Conservation (phyloP, 1,139 yeast species). For the Suhomyces guaymorum region DNA sequence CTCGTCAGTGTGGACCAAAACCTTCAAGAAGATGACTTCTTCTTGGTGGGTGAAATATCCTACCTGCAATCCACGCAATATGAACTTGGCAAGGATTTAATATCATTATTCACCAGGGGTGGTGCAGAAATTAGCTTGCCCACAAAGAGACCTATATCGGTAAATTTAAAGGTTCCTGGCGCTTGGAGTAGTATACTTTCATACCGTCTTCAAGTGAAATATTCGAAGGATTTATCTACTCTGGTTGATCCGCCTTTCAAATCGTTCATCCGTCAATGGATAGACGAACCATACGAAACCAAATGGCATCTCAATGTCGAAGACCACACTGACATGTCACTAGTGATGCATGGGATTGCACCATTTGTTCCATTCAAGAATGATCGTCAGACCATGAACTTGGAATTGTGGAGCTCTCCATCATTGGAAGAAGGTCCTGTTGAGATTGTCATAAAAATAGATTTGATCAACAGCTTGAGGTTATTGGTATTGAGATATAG, state of each 20-base stretch:
- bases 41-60: slow-evolving; percentile 38
- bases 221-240: slow-evolving; percentile 17
- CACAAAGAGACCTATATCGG: slow-evolving; percentile 44
- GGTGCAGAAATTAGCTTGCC: slow-evolving; percentile 46
- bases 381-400: slow-evolving; percentile 30
- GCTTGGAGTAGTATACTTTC: slow-evolving; percentile 67
- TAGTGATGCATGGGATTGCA: slow-evolving; percentile 70
- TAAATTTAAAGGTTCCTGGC: slow-evolving; percentile 51
- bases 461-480: slow-evolving; percentile 48
- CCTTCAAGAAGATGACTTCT: slow-evolving; percentile 29
- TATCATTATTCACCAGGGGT: slow-evolving; percentile 30
- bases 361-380: slow-evolving; percentile 68
- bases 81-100: slow-evolving; percentile 33
- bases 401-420: slow-evolving; percentile 46
- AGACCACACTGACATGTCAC: slow-evolving; percentile 28
- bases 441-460: slow-evolving; percentile 39
- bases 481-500: slow-evolving; percentile 63
- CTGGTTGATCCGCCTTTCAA: slow-evolving; percentile 35
- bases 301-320: slow-evolving; percentile 68
- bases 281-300: slow-evolving; percentile 67
- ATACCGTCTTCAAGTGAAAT: slow-evolving; percentile 41
- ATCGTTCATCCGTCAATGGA: slow-evolving; percentile 70
- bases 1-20: slow-evolving; percentile 36
- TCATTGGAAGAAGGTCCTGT: slow-evolving; percentile 25
- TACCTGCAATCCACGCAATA: slow-evolving; percentile 23